Evolutionary conservation across 257 asterid genomes (phyloP).

Genomic region (Solanum tarijense): DNA sequence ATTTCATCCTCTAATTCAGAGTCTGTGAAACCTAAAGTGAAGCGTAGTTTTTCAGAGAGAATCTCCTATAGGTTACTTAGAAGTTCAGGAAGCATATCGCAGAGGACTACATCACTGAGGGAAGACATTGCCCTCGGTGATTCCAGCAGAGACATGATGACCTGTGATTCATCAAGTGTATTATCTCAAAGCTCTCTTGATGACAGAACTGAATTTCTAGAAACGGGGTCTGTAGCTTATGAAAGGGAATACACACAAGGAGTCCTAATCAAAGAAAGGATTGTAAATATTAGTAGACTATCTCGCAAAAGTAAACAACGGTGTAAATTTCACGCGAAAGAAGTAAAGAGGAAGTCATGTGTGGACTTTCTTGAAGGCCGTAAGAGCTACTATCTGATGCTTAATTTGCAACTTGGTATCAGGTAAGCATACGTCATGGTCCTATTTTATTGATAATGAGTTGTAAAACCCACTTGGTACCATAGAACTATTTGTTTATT

Average conservation of each 20-base stretch:
- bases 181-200: conserved; percentile 36
- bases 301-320: conserved; percentile 43
- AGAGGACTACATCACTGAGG: conserved; percentile 19
- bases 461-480: not conserved
- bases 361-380: conserved; percentile 50
- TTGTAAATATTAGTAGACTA: conserved; percentile 31
- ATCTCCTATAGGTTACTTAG: conserved; percentile 34
- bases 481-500: not conserved
- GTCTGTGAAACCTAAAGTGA: conserved; percentile 29
- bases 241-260: conserved; percentile 99
- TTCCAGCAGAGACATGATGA: conserved; percentile 22
- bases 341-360: conserved; percentile 37
- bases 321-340: conserved; percentile 44
- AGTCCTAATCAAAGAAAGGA: conserved; percentile 72
- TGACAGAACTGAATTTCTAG: conserved; percentile 37
- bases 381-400: conserved; percentile 78
- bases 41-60: conserved; percentile 52
- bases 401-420: conserved; percentile 90
- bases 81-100: conserved; percentile 39
- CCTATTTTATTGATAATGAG: not conserved
- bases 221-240: conserved; percentile 36
- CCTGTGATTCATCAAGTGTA: conserved; percentile 32
- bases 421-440: conserved; percentile 38
- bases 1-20: conserved; percentile 25
- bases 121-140: conserved; percentile 27